These are phyloP conservation scores for Lasiodiplodia sp. DNA, from an alignment of 2,329 filamentous ascomycete species.

Conservation along the genomic window DNA sequence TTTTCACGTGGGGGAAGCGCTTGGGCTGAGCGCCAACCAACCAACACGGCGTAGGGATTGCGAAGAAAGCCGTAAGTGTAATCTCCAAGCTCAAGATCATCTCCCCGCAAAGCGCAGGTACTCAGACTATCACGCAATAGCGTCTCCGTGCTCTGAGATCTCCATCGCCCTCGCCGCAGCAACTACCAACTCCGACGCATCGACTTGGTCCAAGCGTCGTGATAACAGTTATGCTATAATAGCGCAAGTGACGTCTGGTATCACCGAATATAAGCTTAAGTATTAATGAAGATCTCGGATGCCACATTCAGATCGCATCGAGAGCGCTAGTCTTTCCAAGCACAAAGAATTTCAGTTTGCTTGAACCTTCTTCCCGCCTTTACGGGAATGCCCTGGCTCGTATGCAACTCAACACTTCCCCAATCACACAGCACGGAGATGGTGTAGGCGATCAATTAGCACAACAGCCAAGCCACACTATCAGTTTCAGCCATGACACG, in stretches of 20 bases:
- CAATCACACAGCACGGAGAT: background rate
- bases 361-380: background rate
- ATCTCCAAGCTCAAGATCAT: background rate
- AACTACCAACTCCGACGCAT: background rate
- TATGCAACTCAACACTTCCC: background rate
- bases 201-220: background rate
- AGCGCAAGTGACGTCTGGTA: background rate
- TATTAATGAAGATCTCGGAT: background rate
- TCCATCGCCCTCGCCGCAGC: background rate
- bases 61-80: background rate
- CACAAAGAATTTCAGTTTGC: background rate
- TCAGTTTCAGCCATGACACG: background rate
- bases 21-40: background rate
- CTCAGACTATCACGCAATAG: background rate
- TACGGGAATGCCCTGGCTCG: background rate
- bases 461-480: background rate
- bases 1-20: background rate
- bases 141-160: background rate
- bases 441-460: background rate
- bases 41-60: background rate
- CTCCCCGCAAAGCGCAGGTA: background rate
- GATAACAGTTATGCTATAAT: background rate
- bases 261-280: background rate
- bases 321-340: background rate
- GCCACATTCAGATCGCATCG: background rate